A percentile compares a stretch with the other conserved stretches of the same genome.
Evolutionary conservation across 495 filamentous ascomycete genomes (phyloP).

Genomic region (Penicillium verhagenii): DNA sequence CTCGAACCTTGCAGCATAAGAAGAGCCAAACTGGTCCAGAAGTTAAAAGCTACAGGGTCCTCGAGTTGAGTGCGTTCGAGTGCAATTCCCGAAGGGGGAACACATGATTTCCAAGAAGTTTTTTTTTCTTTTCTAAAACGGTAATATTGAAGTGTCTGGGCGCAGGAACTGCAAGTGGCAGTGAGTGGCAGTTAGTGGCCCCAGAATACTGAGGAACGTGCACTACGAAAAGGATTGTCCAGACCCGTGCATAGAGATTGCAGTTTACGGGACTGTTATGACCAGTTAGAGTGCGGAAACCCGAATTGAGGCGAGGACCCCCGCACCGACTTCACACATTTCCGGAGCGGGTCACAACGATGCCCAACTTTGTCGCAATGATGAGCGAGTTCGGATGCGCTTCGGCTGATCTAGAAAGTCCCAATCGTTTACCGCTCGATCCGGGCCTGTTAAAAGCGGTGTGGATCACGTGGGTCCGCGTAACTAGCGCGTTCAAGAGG

Average conservation of each 20-base stretch:
- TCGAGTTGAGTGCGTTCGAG: neutral
- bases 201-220: constrained; percentile 12
- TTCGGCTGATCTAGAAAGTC: constrained; percentile 26
- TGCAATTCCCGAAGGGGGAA: neutral
- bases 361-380: constrained; percentile 19
- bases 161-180: constrained; percentile 3
- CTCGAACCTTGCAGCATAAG: constrained; percentile 6
- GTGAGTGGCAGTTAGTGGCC: no score
- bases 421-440: constrained; percentile 28
- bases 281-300: constrained; percentile 8
- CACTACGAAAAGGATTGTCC: constrained; percentile 10
- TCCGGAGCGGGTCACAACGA: constrained; percentile 14
- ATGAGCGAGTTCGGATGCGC: constrained; percentile 26
- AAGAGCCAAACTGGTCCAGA: neutral
- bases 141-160: neutral
- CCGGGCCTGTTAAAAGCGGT: constrained; percentile 24
- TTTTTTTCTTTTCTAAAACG: no score
- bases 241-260: constrained; percentile 9
- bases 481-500: constrained; percentile 23
- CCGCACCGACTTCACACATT: constrained; percentile 8
- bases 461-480: constrained; percentile 29
- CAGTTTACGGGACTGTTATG: neutral
- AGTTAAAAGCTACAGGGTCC: neutral
- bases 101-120: neutral
- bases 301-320: constrained; percentile 12